Conservation (phyloP, 805 yeast genomes). For the Candida michaelii region DNA sequence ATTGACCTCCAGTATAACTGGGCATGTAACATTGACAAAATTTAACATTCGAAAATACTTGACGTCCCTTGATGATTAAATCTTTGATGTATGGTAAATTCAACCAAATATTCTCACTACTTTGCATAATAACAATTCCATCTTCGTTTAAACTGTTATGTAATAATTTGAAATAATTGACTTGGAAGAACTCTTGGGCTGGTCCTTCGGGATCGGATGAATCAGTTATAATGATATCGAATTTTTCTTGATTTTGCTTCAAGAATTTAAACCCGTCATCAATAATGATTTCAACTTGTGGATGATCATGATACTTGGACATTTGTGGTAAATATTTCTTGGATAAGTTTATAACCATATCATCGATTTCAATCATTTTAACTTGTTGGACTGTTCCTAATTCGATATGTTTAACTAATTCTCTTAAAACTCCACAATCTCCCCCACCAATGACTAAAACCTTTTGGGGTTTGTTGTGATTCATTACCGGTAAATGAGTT, state of each 20-base stretch:
- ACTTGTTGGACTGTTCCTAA: conserved; percentile 57
- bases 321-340: conserved; percentile 73
- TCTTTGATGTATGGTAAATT: conserved; percentile 52
- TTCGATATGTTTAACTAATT: conserved; percentile 68
- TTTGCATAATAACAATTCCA: conserved; percentile 78
- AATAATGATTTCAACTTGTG: conserved; percentile 63
- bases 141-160: conserved; percentile 58
- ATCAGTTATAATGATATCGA: conserved; percentile 86
- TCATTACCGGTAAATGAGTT: conserved; percentile 75
- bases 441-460: conserved; percentile 95
- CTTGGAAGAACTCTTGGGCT: conserved; percentile 84
- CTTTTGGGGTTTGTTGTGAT: conserved; percentile 71
- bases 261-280: conserved; percentile 85
- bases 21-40: conserved; percentile 84
- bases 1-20: conserved; percentile 84
- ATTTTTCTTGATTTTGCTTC: conserved; percentile 43
- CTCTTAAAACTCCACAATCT: conserved; percentile 92
- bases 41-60: conserved; percentile 60
- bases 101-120: conserved; percentile 75
- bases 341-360: conserved; percentile 70
- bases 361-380: conserved; percentile 87
- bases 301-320: conserved; percentile 65
- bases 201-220: conserved; percentile 97
- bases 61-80: conserved; percentile 47
- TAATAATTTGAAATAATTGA: conserved; percentile 69